Conservation (phyloP, 768 basidiomycete species). For the Termitomyces sp. region DNA sequence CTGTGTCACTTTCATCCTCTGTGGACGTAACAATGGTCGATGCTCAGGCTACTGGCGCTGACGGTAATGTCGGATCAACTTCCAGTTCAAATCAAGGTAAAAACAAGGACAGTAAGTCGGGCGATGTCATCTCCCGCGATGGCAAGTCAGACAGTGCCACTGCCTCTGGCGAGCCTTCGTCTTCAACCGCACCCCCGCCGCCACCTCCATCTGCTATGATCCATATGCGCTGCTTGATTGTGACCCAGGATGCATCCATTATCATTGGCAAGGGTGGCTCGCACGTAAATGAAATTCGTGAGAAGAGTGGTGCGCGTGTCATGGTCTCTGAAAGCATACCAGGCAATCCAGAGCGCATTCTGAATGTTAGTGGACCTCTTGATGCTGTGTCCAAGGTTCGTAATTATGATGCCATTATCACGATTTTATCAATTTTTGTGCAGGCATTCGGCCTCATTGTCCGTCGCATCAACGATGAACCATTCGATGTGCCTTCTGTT, state of each 20-base stretch:
- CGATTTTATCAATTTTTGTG: neutral
- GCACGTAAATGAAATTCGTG: constrained; percentile 98
- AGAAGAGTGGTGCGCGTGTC: constrained; percentile 94
- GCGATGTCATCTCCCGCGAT: constrained; percentile 25
- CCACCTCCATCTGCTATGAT: constrained; percentile 78
- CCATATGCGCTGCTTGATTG: constrained; percentile 97
- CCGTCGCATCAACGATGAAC: constrained; percentile 97
- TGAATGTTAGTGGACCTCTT: constrained; percentile 93
- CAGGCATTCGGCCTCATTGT: constrained; percentile 99
- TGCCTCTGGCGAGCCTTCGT: constrained; percentile 47
- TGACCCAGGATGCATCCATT: constrained; percentile 98
- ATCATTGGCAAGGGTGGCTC: constrained; percentile 96
- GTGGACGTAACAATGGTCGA: constrained; percentile 71
- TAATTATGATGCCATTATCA: neutral
- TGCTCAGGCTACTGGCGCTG: constrained; percentile 44
- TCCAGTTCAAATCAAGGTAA: constrained; percentile 41
- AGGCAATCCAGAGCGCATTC: constrained; percentile 97
- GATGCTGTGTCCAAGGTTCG: constrained; percentile 98
- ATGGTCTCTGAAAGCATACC: constrained; percentile 99
- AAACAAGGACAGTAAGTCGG: constrained; percentile 36
- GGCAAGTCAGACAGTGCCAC: constrained; percentile 42
- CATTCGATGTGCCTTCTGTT: constrained; percentile 95
- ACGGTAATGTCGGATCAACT: constrained; percentile 61
- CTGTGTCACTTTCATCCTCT: constrained; percentile 16
- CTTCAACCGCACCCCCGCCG: constrained; percentile 37